phyloP scores from a whole-genome alignment of 2,329 filamentous ascomycete genomes.

The Scytalidium sp. region DNA sequence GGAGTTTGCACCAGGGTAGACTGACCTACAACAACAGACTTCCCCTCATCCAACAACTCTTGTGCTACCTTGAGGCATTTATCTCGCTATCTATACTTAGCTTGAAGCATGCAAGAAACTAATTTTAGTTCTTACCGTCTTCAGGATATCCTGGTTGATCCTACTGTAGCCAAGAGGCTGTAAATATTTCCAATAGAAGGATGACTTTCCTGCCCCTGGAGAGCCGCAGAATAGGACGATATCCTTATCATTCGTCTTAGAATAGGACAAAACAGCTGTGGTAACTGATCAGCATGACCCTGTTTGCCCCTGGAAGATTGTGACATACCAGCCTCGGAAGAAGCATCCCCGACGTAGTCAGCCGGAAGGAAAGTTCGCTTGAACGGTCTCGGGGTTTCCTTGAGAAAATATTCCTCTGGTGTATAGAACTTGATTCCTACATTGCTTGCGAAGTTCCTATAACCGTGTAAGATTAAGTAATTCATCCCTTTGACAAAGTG shows the following conservation, averaged over 20 bases:
- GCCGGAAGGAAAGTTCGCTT: conserved; percentile 68
- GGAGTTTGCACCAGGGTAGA: conserved; percentile 13
- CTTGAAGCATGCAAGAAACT: conserved; percentile 17
- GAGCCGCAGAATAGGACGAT: conserved; percentile 85
- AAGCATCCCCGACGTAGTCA: conserved; percentile 42
- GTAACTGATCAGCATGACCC: not conserved
- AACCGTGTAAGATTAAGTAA: conserved; percentile 10
- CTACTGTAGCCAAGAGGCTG: conserved; percentile 77
- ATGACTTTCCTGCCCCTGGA: conserved; percentile 88
- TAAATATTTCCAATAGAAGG: conserved; percentile 78
- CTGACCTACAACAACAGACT: conserved; percentile 76
- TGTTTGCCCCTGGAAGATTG: not conserved
- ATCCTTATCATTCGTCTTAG: conserved; percentile 65
- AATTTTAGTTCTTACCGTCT: conserved; percentile 50
- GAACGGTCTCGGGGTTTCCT: conserved; percentile 63
- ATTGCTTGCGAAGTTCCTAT: conserved; percentile 80
- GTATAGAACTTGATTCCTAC: conserved; percentile 77
- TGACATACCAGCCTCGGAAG: conserved; percentile 19
- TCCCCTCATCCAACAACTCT: conserved; percentile 59
- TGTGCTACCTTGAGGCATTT: conserved; percentile 71
- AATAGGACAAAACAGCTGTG: conserved; percentile 17
- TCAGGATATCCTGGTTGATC: conserved; percentile 87
- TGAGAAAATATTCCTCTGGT: conserved; percentile 88
- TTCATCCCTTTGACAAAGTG: not conserved
- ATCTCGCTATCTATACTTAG: conserved; percentile 36